phyloP scores from a whole-genome alignment of 768 basidiomycete genomes.

The Collybiopsis luxurians region DNA sequence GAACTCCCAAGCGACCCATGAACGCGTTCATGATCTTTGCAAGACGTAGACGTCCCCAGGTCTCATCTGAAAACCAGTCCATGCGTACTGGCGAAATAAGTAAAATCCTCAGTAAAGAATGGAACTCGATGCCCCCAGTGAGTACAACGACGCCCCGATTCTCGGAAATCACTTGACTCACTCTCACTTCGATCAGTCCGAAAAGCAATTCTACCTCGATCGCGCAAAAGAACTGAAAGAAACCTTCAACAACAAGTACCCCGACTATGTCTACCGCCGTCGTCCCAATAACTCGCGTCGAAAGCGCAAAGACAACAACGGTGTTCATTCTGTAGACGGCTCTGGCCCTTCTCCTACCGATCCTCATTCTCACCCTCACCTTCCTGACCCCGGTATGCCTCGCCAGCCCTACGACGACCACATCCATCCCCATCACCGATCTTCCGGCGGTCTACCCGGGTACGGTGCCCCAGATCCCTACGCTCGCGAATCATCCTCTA shows the following conservation, averaged over 20 bases:
- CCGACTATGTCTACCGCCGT: constrained; percentile 87
- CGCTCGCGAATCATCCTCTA: not conserved
- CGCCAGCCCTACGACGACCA: constrained; percentile 22
- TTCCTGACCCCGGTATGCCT: constrained; percentile 26
- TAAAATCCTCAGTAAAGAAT: constrained; percentile 85
- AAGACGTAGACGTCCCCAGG: constrained; percentile 76
- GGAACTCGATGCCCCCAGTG: constrained; percentile 78
- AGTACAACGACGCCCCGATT: constrained; percentile 24
- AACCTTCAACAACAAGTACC: constrained; percentile 80
- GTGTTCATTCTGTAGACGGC: constrained; percentile 3
- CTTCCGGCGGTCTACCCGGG: constrained; percentile 8
- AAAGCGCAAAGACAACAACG: constrained; percentile 36
- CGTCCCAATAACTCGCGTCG: constrained; percentile 86
- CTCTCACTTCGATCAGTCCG: no score
- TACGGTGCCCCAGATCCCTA: constrained; percentile 1
- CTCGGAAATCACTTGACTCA: no score
- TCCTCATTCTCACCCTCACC: not conserved
- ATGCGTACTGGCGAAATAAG: constrained; percentile 91
- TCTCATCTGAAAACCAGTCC: constrained; percentile 82
- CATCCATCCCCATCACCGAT: constrained; percentile 21
- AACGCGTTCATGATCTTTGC: constrained; percentile 96
- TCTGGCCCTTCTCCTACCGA: not conserved
- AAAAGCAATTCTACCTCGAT: constrained; percentile 87
- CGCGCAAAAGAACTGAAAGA: constrained; percentile 86
- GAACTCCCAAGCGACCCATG: constrained; percentile 89